Base-by-base conservation (phyloP, 1,284 basidiomycete species). In the Salmacisia buchloeana region DNA sequence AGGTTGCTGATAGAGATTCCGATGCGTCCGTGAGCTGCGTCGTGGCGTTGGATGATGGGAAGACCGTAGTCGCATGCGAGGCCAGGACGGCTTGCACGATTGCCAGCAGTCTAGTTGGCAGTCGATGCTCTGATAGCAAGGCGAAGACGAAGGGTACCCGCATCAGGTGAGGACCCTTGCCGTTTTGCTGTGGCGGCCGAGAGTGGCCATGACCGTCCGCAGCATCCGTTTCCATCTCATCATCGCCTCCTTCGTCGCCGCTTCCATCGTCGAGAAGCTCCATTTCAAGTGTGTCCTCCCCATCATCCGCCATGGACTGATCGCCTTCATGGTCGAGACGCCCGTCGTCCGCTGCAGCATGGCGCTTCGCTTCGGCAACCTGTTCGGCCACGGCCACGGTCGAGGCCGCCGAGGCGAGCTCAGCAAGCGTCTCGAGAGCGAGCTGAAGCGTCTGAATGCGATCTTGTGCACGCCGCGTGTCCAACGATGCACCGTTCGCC, bases 371-470 rank as follows among this genome's bases (percentile, higher is more conserved):
- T 38, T 59, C 58, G n/a, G 43, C 59, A 4, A 31, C 49, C 29
- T 54, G 29, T 33, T 54, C 49, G 10, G 49, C 49, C 3, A 33
- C 25, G 12, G 49, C 49, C 1, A 54, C 49, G n/a, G 49, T 63
- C 36, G 54, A 74, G 31, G 41, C 57, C 29, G 13, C 61, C 69
- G 13, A 66, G 25, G 25, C 68, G 62, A 76, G 60, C 61, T 78
- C 76, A 15, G 74, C 73, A 1, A 77, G 43, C 3, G 76, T 61
- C 45, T 78, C 76, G 27, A 77, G 60, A 18, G 75, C 72, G 12
- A 77, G 67, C 63, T 70, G 66, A 15, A 69, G 35, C 15, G 66
- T 74, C 34, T 73, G 69, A 25, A 69, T 63, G 46, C 69, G 69
- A 39, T 73, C 73, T 45, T 68, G 64, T 3, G 71, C 73, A 27